Evolutionary conservation across 257 asterid genomes (phyloP).

Genomic region (Anisodus tanguticus): DNA sequence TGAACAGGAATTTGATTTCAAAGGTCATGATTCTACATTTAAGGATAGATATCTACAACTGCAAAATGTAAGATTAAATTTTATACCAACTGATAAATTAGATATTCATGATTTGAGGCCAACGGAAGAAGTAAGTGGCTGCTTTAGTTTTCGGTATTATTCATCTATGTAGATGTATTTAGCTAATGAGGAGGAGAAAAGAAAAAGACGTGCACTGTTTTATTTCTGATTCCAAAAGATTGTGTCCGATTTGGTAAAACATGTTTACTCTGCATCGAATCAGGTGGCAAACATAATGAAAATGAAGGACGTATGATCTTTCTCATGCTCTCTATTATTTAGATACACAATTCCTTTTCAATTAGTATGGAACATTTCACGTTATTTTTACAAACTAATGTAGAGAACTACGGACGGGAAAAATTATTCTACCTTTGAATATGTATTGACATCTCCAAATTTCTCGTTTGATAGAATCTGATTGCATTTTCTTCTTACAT

Average conservation of each 20-base stretch:
- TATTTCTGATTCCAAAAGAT: conserved; percentile 44
- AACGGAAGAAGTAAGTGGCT: conserved; percentile 60
- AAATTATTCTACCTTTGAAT: conserved; percentile 79
- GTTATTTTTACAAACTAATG: conserved; percentile 33
- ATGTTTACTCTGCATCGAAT: conserved; percentile 77
- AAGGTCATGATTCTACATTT: conserved; percentile 89
- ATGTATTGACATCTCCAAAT: conserved; percentile 64
- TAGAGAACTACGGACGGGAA: conserved; percentile 73
- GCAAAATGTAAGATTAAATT: conserved; percentile 84
- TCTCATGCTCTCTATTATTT: not conserved
- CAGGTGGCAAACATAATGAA: conserved; percentile 63
- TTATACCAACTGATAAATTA: conserved; percentile 71
- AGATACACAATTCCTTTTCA: not conserved
- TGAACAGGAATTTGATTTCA: conserved; percentile 71
- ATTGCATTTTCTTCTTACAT: too few relatives aligned
- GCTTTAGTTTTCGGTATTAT: not conserved
- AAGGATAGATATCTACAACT: conserved; percentile 66
- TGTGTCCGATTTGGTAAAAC: conserved; percentile 54
- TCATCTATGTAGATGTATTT: not conserved
- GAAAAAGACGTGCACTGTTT: too few relatives aligned
- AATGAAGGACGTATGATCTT: conserved; percentile 68
- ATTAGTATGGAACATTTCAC: not conserved
- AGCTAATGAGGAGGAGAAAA: too few relatives aligned
- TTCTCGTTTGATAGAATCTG: too few relatives aligned
- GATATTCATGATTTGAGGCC: conserved; percentile 84